A percentile compares a stretch with the other conserved stretches of the same genome.
These are phyloP conservation scores for Lotmaria passim DNA, from an alignment of 208 protist species.

Conservation along the genomic window DNA sequence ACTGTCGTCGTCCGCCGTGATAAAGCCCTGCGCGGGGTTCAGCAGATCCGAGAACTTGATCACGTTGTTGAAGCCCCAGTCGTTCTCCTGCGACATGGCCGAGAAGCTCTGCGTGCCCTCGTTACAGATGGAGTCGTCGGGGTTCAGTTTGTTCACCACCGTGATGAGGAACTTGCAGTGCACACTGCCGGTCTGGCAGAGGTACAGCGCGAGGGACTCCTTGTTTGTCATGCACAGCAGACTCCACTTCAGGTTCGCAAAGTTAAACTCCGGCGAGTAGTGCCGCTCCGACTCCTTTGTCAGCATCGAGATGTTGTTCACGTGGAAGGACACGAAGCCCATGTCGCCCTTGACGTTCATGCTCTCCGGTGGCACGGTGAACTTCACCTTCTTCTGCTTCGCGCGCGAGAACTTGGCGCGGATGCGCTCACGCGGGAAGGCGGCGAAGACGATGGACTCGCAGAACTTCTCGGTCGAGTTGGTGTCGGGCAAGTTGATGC, in stretches of 20 bases:
- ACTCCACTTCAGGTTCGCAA: conserved; percentile 86
- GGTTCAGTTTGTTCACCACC: conserved; percentile 83
- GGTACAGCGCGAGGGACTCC: conserved; percentile 87
- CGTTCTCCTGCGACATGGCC: conserved; percentile 87
- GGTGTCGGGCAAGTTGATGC: conserved; percentile 70
- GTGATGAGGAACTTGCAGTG: conserved; percentile 94
- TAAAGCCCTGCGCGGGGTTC: conserved; percentile 81
- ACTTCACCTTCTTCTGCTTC: conserved; percentile 86
- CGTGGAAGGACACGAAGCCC: conserved; percentile 90
- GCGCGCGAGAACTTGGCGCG: conserved; percentile 73
- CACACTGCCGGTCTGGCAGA: conserved; percentile 90
- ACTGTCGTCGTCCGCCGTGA: conserved; percentile 70
- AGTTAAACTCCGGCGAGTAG: conserved; percentile 92
- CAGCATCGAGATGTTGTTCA: conserved; percentile 89
- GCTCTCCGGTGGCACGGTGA: conserved; percentile 69
- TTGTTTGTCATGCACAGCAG: conserved; percentile 92
- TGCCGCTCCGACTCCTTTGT: conserved; percentile 86
- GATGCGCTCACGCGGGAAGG: conserved; percentile 85
- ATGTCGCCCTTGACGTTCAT: conserved; percentile 88
- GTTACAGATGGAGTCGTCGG: conserved; percentile 90
- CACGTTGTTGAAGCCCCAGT: conserved; percentile 93
- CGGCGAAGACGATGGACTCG: conserved; percentile 86
- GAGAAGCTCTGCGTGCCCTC: conserved; percentile 91
- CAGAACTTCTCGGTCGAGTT: conserved; percentile 92
- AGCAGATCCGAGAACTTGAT: conserved; percentile 85